phyloP scores from a whole-genome alignment of 148 eudicot species.

The Amaranthus cruentus region DNA sequence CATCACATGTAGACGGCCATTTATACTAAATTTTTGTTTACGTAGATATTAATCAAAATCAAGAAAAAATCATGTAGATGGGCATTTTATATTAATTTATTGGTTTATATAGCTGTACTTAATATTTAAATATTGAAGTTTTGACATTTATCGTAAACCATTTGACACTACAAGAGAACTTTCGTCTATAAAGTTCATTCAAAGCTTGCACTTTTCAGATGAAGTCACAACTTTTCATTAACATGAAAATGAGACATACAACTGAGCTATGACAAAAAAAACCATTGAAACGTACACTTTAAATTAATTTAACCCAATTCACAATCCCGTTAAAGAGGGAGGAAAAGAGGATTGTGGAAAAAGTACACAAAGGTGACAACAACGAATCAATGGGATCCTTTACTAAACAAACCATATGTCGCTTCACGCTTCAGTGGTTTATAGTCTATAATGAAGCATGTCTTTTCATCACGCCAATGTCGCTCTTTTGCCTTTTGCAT shows the following conservation, averaged over 20 bases:
- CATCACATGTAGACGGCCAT: too few species aligned
- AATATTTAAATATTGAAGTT: too few species aligned
- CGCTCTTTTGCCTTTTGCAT: slow-evolving; percentile 85
- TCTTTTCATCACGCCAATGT: slow-evolving; percentile 50
- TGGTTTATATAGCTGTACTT: too few species aligned
- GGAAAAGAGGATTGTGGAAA: neutral
- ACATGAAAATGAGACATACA: too few species aligned
- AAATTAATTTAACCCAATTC: neutral
- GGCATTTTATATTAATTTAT: too few species aligned
- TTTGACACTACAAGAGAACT: neutral
- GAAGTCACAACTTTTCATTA: neutral
- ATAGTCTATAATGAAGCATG: neutral
- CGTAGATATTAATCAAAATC: too few species aligned
- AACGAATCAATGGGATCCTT: too few species aligned
- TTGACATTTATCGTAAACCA: too few species aligned
- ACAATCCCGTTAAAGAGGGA: neutral
- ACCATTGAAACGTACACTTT: neutral
- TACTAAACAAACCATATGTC: neutral
- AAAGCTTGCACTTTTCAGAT: neutral
- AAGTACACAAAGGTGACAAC: too few species aligned
- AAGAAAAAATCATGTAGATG: too few species aligned
- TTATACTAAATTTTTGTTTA: too few species aligned
- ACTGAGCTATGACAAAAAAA: too few species aligned
- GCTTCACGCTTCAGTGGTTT: slow-evolving; percentile 3
- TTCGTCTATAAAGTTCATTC: neutral